Conservation (phyloP, 805 yeast genomes). For the Saturnispora sekii region DNA sequence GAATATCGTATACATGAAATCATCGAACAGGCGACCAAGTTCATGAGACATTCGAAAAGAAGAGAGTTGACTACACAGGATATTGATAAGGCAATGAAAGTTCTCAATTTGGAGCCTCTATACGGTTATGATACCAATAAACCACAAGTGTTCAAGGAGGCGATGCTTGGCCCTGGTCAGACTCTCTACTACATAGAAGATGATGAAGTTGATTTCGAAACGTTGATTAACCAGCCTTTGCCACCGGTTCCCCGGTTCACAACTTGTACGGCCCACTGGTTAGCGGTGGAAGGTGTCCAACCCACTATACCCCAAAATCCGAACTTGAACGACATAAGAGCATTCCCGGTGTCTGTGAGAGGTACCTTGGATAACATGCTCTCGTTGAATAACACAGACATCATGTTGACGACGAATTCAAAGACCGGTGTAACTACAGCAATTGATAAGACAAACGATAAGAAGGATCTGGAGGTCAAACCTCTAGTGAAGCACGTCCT, state of each 20-base stretch:
- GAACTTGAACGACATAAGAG: conserved; percentile 63
- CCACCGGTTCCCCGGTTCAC: conserved; percentile 93
- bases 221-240: conserved; percentile 82
- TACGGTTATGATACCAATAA: conserved; percentile 73
- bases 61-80: conserved; percentile 74
- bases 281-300: conserved; percentile 97
- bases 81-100: conserved; percentile 69
- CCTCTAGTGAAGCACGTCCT: conserved; percentile 92
- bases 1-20: conserved; percentile 95
- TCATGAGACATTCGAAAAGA: conserved; percentile 90
- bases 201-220: conserved; percentile 92
- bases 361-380: conserved; percentile 70
- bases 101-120: conserved; percentile 88
- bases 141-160: conserved; percentile 75
- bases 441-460: conserved; percentile 20
- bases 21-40: conserved; percentile 89
- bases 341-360: conserved; percentile 65
- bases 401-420: conserved; percentile 23
- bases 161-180: conserved; percentile 85
- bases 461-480: conserved; percentile 54
- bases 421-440: conserved; percentile 22
- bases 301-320: conserved; percentile 98
- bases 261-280: conserved; percentile 92
- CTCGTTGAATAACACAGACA: conserved; percentile 40
- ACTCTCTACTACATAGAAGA: conserved; percentile 83